These are phyloP conservation scores for Cicer bijugum DNA, from an alignment of 306 rosid species.

Conservation along the genomic window DNA sequence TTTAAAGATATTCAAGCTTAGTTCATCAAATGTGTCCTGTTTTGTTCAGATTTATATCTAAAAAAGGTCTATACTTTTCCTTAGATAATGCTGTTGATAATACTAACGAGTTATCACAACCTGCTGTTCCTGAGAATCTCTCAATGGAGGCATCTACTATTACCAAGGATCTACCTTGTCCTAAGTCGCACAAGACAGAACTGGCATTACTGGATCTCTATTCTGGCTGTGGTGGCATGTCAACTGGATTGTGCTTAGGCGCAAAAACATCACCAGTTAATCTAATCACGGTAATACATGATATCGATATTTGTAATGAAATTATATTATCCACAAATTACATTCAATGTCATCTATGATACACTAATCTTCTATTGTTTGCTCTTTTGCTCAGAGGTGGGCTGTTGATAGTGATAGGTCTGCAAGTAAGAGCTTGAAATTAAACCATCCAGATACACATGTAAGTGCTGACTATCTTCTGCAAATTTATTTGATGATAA, in stretches of 20 bases:
- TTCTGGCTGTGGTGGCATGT: slow-evolving; percentile 98
- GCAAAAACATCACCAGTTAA: slow-evolving; percentile 73
- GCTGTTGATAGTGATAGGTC: slow-evolving; percentile 71
- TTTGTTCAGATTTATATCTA: slow-evolving; percentile 36
- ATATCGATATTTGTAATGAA: slow-evolving; percentile 33
- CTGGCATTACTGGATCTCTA: slow-evolving; percentile 73
- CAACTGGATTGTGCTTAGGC: slow-evolving; percentile 91
- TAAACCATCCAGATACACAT: slow-evolving; percentile 79
- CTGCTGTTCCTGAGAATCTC: slow-evolving; percentile 40
- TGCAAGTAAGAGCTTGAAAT: slow-evolving; percentile 79
- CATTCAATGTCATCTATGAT: slow-evolving; percentile 24
- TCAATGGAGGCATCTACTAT: slow-evolving; percentile 44
- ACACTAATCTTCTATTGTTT: slow-evolving; percentile 45
- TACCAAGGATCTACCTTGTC: slow-evolving; percentile 42
- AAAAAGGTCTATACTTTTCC: slow-evolving; percentile 40
- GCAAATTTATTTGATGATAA: slow-evolving; percentile 20
- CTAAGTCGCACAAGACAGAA: slow-evolving; percentile 47
- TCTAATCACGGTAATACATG: slow-evolving; percentile 70
- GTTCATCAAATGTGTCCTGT: slow-evolving; percentile 23
- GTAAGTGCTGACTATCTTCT: slow-evolving; percentile 57
- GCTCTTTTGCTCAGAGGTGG: slow-evolving; percentile 69
- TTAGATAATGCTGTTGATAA: slow-evolving; percentile 56
- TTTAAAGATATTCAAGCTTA: not conserved
- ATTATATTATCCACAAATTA: slow-evolving; percentile 22
- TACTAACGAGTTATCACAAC: slow-evolving; percentile 43